Conservation (phyloP, 2,329 filamentous ascomycete species). For the Ceratocystis variospora region DNA sequence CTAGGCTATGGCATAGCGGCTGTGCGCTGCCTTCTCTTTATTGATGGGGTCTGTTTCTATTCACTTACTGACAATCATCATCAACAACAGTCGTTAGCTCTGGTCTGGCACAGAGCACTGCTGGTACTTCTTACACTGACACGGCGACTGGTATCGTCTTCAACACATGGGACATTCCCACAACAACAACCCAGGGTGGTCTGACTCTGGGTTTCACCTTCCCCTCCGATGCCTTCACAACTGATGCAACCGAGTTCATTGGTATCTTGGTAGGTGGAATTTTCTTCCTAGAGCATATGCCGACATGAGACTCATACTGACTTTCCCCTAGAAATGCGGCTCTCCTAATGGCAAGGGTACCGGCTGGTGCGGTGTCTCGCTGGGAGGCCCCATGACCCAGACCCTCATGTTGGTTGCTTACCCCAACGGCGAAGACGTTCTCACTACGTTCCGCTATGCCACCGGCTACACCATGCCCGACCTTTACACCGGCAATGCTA, state of each 20-base stretch:
- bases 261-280: conserved; percentile 37
- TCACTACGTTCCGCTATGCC: conserved; percentile 45
- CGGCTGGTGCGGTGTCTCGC: conserved; percentile 45
- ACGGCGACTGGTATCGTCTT: conserved; percentile 12
- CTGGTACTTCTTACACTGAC: conserved; percentile 14
- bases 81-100: conserved; percentile 10
- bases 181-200: not conserved
- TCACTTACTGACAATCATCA: not conserved
- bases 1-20: not conserved
- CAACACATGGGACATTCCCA: conserved; percentile 14
- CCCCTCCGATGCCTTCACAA: conserved; percentile 34
- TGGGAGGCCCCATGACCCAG: conserved; percentile 44
- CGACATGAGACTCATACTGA: conserved; percentile 25
- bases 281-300: too few species aligned
- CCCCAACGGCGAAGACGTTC: conserved; percentile 38
- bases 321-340: conserved; percentile 24
- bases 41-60: not conserved
- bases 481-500: conserved; percentile 47
- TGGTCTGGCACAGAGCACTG: conserved; percentile 10
- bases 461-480: conserved; percentile 45
- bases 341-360: conserved; percentile 24
- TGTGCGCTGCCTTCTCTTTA: not conserved
- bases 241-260: conserved; percentile 42
- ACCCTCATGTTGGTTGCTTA: conserved; percentile 45
- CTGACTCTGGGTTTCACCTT: conserved; percentile 42